phyloP scores from a whole-genome alignment of 1,284 basidiomycete genomes.

The Ustilago vetiveriae region DNA sequence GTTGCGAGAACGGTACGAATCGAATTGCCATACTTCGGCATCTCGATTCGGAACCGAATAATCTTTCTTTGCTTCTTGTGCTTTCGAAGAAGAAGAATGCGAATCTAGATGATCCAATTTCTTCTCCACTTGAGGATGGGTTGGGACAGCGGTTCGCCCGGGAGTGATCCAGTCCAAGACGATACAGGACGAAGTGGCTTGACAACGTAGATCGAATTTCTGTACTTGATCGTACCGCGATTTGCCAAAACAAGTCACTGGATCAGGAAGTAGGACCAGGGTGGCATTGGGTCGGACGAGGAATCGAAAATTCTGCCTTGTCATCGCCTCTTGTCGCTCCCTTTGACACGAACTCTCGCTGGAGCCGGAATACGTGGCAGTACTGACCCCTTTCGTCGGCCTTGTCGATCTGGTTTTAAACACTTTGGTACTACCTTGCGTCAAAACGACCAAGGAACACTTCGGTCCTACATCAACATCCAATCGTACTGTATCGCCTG shows the following conservation, averaged over 20 bases:
- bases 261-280: constrained; percentile 58
- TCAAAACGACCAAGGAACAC: constrained; percentile 76
- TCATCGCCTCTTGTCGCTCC: constrained; percentile 4
- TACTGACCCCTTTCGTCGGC: constrained; percentile 17
- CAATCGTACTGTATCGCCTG: constrained; percentile 81
- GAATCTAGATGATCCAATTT: constrained; percentile 21
- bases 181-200: constrained; percentile 46
- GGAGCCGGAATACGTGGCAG: too few species aligned
- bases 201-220: constrained; percentile 54
- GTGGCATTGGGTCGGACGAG: constrained; percentile 53
- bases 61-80: background rate
- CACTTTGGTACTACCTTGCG: constrained; percentile 75
- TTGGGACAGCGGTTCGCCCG: constrained; percentile 39
- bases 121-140: background rate
- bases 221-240: constrained; percentile 61
- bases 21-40: constrained; percentile 89
- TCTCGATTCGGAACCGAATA: background rate
- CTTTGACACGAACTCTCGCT: too few species aligned
- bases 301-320: constrained; percentile 41
- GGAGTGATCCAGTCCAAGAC: constrained; percentile 66
- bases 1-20: constrained; percentile 83
- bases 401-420: constrained; percentile 45
- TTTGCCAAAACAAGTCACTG: constrained; percentile 60
- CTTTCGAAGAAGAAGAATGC: background rate
- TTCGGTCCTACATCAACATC: constrained; percentile 73